Base-by-base conservation (phyloP, 2,329 filamentous ascomycete genomes). In the Xylaria hypoxylon region DNA sequence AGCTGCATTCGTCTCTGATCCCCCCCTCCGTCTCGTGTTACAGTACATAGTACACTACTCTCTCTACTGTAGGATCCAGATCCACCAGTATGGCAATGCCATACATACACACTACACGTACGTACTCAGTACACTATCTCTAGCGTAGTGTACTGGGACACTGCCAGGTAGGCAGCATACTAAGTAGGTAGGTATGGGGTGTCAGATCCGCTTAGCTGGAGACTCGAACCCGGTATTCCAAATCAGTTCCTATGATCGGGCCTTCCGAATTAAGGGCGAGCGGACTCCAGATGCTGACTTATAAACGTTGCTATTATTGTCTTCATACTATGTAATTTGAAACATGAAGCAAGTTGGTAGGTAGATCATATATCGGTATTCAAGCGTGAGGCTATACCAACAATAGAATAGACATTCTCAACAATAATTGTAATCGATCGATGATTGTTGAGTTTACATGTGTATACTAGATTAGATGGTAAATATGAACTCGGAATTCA, bases 201-300 rank as follows among this genome's bases (percentile, higher is more conserved):
- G 38, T 52, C 35, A 64, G 61, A 57, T 59, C 44, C 28, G 55
- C 55, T 65, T 57, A 38, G 59, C 35, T 58, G 35, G 31, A 33
- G 42, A 51, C 52, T 68, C 47, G 31, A 57, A 45, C 56, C 67
- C 33, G 59, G 57, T 59, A 68, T 68, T 68, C 64, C 67, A 68
- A 68, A 68, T 68, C 13, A 64, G 67, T 28, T 50, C 55, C 51
- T 33, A 57, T 64, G 56, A 48, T 67, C 67, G 67, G 67, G 13
- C 59, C 67, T 64, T 67, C 67, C 64, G 63, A 68, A 68, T 68
- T 55, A 67, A 68, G 64, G 33, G 51, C 51, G 42, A 52, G 57
- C 48, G 64, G 59, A 42, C 24, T 62, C 55, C 51, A 59, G 48
- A 53, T 55, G 62, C 55, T 68, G 56, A 61, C 56, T 64, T 61